A percentile compares a stretch with the other conserved stretches of the same genome.
Conservation (phyloP, 495 filamentous ascomycete species). For the Neurospora sp. region DNA sequence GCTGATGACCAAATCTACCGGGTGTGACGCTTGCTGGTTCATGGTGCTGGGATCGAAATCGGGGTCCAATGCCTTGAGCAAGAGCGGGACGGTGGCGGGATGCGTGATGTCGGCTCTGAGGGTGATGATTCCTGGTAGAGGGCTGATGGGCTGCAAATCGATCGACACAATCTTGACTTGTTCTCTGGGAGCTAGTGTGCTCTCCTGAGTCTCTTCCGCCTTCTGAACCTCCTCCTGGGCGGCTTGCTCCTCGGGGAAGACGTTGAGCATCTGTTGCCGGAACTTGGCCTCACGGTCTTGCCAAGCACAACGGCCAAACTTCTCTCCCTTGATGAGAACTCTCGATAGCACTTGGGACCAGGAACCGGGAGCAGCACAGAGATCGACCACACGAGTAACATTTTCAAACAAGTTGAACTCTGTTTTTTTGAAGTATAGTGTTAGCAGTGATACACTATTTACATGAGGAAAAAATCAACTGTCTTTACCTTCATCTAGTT, state of each 20-base stretch:
- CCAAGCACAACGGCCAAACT: conserved; percentile 75
- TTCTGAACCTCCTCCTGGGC: conserved; percentile 11
- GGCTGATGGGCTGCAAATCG: conserved; percentile 90
- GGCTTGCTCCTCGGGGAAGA: conserved; percentile 22
- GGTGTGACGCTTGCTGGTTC: conserved; percentile 46
- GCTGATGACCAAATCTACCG: conserved; percentile 83
- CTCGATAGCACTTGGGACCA: conserved; percentile 95
- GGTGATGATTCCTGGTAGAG: conserved; percentile 81
- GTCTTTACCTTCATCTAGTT: conserved; percentile 66
- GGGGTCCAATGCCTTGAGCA: conserved; percentile 74
- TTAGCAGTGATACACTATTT: not conserved
- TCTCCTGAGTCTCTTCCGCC: not conserved
- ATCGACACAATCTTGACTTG: conserved; percentile 92
- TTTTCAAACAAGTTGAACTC: conserved; percentile 86
- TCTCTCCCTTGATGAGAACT: conserved; percentile 84
- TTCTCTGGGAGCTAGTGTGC: conserved; percentile 35
- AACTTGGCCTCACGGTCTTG: conserved; percentile 63
- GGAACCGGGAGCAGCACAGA: conserved; percentile 91
- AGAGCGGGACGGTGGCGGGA: conserved; percentile 81
- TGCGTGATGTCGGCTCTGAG: conserved; percentile 95
- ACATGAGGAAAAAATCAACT: not conserved
- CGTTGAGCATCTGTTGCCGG: conserved; percentile 42
- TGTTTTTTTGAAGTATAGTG: conserved; percentile 3
- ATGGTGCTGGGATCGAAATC: conserved; percentile 48
- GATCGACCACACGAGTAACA: conserved; percentile 88